Base-by-base conservation (phyloP, 495 filamentous ascomycete species). In the Sordaria brevicollis region DNA sequence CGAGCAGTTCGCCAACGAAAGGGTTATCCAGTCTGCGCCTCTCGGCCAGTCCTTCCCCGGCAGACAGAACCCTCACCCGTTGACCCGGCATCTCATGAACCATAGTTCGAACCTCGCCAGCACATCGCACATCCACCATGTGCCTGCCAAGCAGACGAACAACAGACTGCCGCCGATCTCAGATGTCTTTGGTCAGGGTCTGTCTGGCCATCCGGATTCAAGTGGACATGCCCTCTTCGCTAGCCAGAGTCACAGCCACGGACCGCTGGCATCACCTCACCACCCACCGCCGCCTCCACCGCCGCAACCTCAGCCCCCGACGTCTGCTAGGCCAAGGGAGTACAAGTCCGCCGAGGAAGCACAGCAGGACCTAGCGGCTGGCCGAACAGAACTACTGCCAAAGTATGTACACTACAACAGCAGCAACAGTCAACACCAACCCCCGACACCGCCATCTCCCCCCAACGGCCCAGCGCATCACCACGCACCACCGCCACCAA, bases 1-100 rank as follows among this genome's bases (percentile, higher is more conserved):
- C 72, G 88, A 94, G 68, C 92, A 96, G 65, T 99, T 99, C 75
- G 94, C 95, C 67, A 90, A 95, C 76, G 95, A 99, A 81, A 86
- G 95, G 69, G 93, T 99, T 35, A 94, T 99, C 68, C 95, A 99
- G 81, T 99, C 95, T 5, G 95, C 95, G 3, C 95, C 95, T 15
- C 84, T 99, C n/a, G 87, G 97, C 75, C 93, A 96, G 78, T 94
- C 92, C 15, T 99, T 99, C 79, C 97, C 95, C 15, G 94, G 95
- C 57, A 87, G 92, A 70, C 90, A 94, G 73, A 89, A 93, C 74
- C 88, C 92, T 15, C 91, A 92, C 73, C 92, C 91, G 1, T 82
- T 92, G 74, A 93, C 91, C 37, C 89, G 93, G 67, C 93, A 97
- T 78, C 83, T 93, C 67, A 88, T 89, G 74, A 93, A 94, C 78